Conservation (phyloP, 192 early-diverging fungal genomes). For the Podila verticillata region DNA sequence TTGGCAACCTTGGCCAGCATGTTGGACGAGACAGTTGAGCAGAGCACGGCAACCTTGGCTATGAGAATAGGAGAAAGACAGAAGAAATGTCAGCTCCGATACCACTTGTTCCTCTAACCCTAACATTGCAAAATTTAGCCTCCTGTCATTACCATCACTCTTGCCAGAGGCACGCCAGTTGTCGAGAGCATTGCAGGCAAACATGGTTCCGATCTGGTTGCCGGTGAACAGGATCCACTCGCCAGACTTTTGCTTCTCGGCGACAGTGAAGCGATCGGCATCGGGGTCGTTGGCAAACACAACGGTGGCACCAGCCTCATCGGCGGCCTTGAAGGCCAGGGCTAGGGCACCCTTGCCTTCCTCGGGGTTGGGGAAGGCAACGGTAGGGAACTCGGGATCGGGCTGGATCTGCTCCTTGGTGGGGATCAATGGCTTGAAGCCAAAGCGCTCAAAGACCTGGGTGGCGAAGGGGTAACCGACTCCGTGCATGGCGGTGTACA, state of each 20-base stretch:
- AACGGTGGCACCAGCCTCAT: conserved; percentile 59
- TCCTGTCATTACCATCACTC: conserved; percentile 37
- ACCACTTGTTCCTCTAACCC: no score
- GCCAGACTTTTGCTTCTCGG: conserved; percentile 76
- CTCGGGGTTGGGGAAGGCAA: conserved; percentile 88
- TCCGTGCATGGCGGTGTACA: conserved; percentile 97
- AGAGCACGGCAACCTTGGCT: conserved; percentile 79
- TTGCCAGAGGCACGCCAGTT: conserved; percentile 60
- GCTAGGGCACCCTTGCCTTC: conserved; percentile 83
- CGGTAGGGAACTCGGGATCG: conserved; percentile 93
- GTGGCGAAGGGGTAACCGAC: conserved; percentile 85
- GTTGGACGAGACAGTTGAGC: conserved; percentile 89
- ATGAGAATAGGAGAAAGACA: background rate
- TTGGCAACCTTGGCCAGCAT: conserved; percentile 81
- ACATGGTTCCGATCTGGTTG: conserved; percentile 89
- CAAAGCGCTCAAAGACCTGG: conserved; percentile 73
- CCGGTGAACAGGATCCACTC: conserved; percentile 87
- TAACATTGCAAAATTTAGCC: conserved; percentile 3
- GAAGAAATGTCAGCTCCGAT: background rate
- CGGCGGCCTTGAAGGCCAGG: conserved; percentile 76
- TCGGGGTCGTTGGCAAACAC: conserved; percentile 97
- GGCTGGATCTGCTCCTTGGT: conserved; percentile 78
- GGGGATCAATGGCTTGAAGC: conserved; percentile 69
- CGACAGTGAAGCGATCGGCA: conserved; percentile 91
- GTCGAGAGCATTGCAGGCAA: conserved; percentile 73